These are phyloP conservation scores for Exophiala dermatitidis DNA, from an alignment of 2,329 filamentous ascomycete genomes.

Conservation along the genomic window DNA sequence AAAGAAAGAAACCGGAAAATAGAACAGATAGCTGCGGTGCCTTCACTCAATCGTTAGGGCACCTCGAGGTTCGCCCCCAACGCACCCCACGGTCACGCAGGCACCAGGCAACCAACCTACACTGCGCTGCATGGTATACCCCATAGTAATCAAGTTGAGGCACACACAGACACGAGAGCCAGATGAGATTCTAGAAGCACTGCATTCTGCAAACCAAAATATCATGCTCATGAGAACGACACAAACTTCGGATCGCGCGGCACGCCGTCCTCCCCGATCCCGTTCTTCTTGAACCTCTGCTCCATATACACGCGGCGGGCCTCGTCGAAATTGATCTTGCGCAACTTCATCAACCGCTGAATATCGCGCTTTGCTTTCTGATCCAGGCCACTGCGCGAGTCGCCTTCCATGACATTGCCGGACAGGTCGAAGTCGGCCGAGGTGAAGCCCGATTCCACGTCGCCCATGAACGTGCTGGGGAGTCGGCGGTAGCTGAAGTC, in stretches of 20 bases:
- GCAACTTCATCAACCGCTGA: constrained; percentile 81
- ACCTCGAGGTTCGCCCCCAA: too few species aligned
- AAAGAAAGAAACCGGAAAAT: too few species aligned
- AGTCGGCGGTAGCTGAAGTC: constrained; percentile 65
- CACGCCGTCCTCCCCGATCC: constrained; percentile 78
- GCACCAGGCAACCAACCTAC: too few species aligned
- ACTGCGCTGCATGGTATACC: too few species aligned
- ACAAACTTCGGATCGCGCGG: constrained; percentile 94
- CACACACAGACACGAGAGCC: too few species aligned
- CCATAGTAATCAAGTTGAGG: too few species aligned
- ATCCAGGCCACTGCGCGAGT: constrained; percentile 74
- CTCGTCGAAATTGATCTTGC: constrained; percentile 79
- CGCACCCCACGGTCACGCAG: too few species aligned
- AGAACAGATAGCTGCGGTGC: too few species aligned
- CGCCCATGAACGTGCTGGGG: constrained; percentile 67
- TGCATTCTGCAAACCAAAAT: too few species aligned
- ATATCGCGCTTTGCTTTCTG: constrained; percentile 73
- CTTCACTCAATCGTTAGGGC: too few species aligned
- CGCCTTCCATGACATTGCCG: constrained; percentile 71
- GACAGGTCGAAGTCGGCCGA: constrained; percentile 76
- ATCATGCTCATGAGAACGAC: constrained; percentile 53
- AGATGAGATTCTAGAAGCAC: too few species aligned
- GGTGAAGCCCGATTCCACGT: constrained; percentile 81
- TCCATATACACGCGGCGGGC: constrained; percentile 81
- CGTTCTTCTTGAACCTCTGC: constrained; percentile 74